Evolutionary conservation across 2,329 filamentous ascomycete species (phyloP), one percentile per base, ranked within the genome.

Genomic region (Claviceps quebecensis): DNA sequence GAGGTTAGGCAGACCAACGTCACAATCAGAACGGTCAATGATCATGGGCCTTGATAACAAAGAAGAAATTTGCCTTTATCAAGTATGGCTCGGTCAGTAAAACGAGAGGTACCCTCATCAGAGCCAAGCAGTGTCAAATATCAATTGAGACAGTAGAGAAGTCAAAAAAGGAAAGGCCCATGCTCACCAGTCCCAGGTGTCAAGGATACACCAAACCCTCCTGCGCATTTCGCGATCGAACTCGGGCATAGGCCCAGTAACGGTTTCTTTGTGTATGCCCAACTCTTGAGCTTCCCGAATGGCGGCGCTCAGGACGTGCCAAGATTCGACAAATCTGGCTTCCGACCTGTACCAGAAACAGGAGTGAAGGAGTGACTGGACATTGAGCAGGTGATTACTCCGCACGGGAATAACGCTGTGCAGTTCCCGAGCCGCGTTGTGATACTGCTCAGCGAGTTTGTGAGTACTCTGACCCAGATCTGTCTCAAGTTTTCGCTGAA

Each of bases 261-360:
- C 57, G 2, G 58, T 53, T 54, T 69, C 65, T 40, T 65, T 57
- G 38, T 67, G 60, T 0, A 67, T 60, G 65, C 65, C 62, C 17
- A 69, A 50, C 48, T 65, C 64, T 40, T 68, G 65, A 0, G 67
- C 67, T 53, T 67, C 65, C 23, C 63, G 56, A 26, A 69, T 61
- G 7, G 66, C 66, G 23, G 60, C 53, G 49, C 61, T 63, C 13
- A 69, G 55, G 5, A 66, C 62, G 53, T 68, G 64, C 67, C 67
- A 68, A 52, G 58, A 64, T 53, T 69, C 67, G 11, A 65, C 56
- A 39, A 67, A 68, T 4, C 62, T 62, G 39, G 61, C 63, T 48
- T 68, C 65, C 1, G 64, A 62, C 49, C 66, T 67, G 52, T 63
- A 66, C 66, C 65, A 69, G 50, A 63, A 67, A 52, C 63, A 67